Evolutionary conservation across 2,329 filamentous ascomycete species (phyloP).

Genomic region (Beauveria brongniartii): DNA sequence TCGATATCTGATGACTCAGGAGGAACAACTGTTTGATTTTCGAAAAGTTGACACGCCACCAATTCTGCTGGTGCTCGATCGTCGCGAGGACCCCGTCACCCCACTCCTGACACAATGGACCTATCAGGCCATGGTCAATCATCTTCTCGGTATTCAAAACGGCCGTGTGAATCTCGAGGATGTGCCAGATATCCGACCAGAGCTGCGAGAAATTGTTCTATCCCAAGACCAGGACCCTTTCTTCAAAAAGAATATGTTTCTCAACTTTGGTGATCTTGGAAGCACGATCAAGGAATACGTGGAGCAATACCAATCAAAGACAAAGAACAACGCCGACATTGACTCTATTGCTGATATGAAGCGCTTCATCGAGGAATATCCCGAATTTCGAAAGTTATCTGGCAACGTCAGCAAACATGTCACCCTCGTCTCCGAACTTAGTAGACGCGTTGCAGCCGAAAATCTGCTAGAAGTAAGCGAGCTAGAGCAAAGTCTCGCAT

Average conservation of each 20-base stretch:
- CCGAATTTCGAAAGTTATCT: conserved; percentile 92
- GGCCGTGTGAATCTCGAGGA: conserved; percentile 85
- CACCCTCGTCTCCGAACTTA: conserved; percentile 88
- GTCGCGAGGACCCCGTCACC: conserved; percentile 89
- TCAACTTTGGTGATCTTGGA: conserved; percentile 93
- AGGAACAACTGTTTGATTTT: conserved; percentile 95
- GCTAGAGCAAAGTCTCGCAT: conserved; percentile 91
- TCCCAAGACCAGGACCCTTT: conserved; percentile 97
- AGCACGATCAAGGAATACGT: conserved; percentile 98
- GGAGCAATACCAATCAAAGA: conserved; percentile 94
- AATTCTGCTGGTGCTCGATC: conserved; percentile 81
- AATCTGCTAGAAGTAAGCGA: conserved; percentile 93
- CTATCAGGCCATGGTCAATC: conserved; percentile 99
- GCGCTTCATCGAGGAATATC: conserved; percentile 96
- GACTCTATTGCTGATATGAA: conserved; percentile 99
- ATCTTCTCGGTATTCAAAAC: conserved; percentile 86
- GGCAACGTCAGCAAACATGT: conserved; percentile 99
- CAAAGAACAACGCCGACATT: conserved; percentile 92
- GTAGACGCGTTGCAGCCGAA: conserved; percentile 76
- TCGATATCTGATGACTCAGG: conserved; percentile 86
- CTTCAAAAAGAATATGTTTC: conserved; percentile 98
- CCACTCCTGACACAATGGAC: conserved; percentile 96
- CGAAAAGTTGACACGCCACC: conserved; percentile 90
- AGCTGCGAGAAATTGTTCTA: conserved; percentile 87
- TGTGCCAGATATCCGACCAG: conserved; percentile 75